phyloP scores from a whole-genome alignment of 1,284 basidiomycete genomes.

The Phenoliferia sp. region DNA sequence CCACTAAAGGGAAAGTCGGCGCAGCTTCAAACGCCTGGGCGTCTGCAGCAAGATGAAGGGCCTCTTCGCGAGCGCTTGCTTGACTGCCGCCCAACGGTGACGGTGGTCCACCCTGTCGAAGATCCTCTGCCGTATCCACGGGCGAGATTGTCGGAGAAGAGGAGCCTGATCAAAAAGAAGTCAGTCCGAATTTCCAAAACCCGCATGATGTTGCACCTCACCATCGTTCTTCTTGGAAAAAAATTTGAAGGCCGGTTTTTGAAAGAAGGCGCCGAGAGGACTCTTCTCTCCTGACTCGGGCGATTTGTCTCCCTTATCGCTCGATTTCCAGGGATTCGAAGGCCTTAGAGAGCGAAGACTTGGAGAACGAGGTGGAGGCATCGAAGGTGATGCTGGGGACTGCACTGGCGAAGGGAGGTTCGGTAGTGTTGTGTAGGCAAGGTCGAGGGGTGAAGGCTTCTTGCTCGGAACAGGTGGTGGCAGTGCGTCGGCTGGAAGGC shows the following conservation, averaged over 20 bases:
- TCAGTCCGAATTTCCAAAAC: neutral
- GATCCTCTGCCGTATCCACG: too few species aligned
- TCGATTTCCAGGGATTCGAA: conserved; percentile 2
- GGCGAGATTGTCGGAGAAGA: neutral
- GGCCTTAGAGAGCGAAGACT: neutral
- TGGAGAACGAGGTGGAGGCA: neutral
- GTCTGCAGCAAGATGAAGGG: too few species aligned
- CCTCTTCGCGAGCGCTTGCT: too few species aligned
- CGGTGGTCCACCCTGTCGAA: too few species aligned
- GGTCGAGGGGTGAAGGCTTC: neutral
- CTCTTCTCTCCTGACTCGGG: neutral
- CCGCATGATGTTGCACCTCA: neutral
- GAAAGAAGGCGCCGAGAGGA: neutral
- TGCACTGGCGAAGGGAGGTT: neutral
- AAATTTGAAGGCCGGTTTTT: neutral
- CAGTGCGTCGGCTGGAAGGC: neutral
- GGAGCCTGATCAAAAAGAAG: neutral
- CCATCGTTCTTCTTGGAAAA: conserved; percentile 1
- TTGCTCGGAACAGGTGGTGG: neutral
- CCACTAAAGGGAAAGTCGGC: too few species aligned
- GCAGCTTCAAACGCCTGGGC: too few species aligned
- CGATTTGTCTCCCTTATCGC: neutral
- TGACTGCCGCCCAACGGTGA: too few species aligned
- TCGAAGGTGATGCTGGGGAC: neutral
- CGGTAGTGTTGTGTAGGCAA: neutral